Base-by-base conservation (phyloP, 2,329 filamentous ascomycete genomes). In the Alternaria novae-zelandiae region DNA sequence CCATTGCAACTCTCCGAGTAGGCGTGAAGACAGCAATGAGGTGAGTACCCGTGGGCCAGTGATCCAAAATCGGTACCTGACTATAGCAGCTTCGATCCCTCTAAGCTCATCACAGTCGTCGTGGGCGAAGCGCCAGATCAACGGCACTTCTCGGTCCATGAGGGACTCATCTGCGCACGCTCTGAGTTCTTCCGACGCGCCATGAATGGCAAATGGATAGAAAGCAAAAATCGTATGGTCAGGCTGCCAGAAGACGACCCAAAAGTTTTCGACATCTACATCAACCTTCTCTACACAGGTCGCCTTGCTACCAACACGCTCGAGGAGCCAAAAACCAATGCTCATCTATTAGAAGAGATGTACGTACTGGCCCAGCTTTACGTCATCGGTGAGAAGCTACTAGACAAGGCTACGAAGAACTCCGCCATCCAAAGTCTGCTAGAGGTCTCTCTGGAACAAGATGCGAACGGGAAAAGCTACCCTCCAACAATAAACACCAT, bases 281-380 rank as follows among this genome's bases (percentile, higher is more conserved):
- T n/a, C 8, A 41, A 41, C 15, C 2, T 41, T 1, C 8, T 41
- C 3, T 41, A 41, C 8, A 41, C 32, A 1, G 32, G 15, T 10
- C 4, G 0, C 4, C 2, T 41, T n/a, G 8, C 10, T 0, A 41
- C 32, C 4, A 3, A 41, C 8, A 5, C 32, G 2, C 4, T 41
- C 2, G 32, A 30, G 0, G 6, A 6, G 2, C 28, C 28, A 6
- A 26, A 26, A 9, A 26, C 25, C 8, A 6, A 6, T 2, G 8
- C 6, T 7, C 6, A 8, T 25, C 7, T 25, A 1, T 6, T 8
- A 2, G 23, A 2, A 6, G 25, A 28, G 30, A 32, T 32, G 30
- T 6, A 2, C 1, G 13, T 15, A 1, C 13, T 36, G 6, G 13
- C 13, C 13, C 13, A 4, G 13, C 32, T 36, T 10, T 41, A 41